Conservation (phyloP, 1,284 basidiomycete species). For the Prillingera fragicola region DNA sequence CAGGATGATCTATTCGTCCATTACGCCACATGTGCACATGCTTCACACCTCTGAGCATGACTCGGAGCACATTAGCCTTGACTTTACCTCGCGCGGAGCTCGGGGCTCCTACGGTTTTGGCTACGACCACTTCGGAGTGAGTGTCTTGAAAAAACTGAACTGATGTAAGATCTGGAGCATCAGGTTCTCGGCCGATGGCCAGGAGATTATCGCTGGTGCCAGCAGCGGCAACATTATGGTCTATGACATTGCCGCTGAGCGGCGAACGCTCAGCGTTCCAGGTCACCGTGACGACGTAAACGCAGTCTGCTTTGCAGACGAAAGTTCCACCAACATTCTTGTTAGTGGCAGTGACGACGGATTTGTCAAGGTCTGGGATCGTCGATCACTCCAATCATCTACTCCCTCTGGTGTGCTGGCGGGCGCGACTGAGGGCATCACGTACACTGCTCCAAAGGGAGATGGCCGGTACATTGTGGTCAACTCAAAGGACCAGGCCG, state of each 20-base stretch:
- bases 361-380: slow-evolving; percentile 95
- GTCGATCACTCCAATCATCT: slow-evolving; percentile 72
- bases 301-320: slow-evolving; percentile 92
- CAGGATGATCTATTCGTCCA: slow-evolving; percentile 88
- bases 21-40: slow-evolving; percentile 77
- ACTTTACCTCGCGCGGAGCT: slow-evolving; percentile 53
- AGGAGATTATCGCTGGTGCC: slow-evolving; percentile 68
- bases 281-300: slow-evolving; percentile 91
- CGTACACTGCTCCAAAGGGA: slow-evolving; percentile 75
- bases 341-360: slow-evolving; percentile 91
- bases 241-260: slow-evolving; percentile 79
- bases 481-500: slow-evolving; percentile 95
- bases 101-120: slow-evolving; percentile 7
- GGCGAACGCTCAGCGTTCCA: slow-evolving; percentile 70
- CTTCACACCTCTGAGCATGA: slow-evolving; percentile 71
- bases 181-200: slow-evolving; percentile 90
- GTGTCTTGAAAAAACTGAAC: slow-evolving; percentile 4
- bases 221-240: slow-evolving; percentile 55
- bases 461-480: slow-evolving; percentile 93
- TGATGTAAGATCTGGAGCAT: slow-evolving; percentile 72
- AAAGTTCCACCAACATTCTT: slow-evolving; percentile 83
- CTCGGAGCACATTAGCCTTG: slow-evolving; percentile 64
- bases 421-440: slow-evolving; percentile 92
- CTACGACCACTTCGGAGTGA: slow-evolving; percentile 55
- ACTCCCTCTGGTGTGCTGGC: slow-evolving; percentile 88